Evolutionary conservation across 805 yeast species (phyloP), one percentile per base, ranked within the genome.

Genomic region (Lachancea mirantina): DNA sequence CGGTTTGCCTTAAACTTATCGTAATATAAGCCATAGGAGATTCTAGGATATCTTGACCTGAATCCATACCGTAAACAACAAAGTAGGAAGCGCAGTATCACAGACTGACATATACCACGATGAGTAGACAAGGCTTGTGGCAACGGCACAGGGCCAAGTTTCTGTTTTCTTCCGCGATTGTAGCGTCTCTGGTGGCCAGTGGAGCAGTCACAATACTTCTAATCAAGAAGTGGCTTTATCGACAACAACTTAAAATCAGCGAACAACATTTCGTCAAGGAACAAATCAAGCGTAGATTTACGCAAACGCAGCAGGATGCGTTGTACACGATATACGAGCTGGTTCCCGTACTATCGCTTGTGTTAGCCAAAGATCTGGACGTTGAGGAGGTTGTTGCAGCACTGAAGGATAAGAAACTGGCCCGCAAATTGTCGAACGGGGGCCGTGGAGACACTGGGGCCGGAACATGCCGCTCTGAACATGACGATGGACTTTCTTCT

Each of bases 221-320:
- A 8, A 29, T 51, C 14, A 55, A 54, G 30, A 43, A 44, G 26
- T 57, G 62, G 60, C 32, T 55, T n/a, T 36, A 46, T 28, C 43
- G 43, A 21, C 57, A 55, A 37, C 80, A 76, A 45, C 62, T 68
- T 32, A 62, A 67, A 28, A 46, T 76, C 23, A 61, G 68, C 28
- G 73, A 74, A 42, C 81, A 77, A 55, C 68, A 73, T 26, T 68
- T 73, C 32, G 72, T 81, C 14, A 65, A 70, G 31, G 84, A 77
- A 42, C 80, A 76, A 45, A 80, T 88, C 38, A 78, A 78, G 45
- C 69, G 92, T 45, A 64, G 96, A 37, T 89, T 87, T 49, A 76
- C 81, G 31, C 96, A 87, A 62, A 89, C 96, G 8, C 96, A 88
- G 50, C 78, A 78, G 45, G 97, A 89, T 57, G 84, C 95, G 28